phyloP scores from a whole-genome alignment of 305 asterid species.

The Nicotiana rustica region DNA sequence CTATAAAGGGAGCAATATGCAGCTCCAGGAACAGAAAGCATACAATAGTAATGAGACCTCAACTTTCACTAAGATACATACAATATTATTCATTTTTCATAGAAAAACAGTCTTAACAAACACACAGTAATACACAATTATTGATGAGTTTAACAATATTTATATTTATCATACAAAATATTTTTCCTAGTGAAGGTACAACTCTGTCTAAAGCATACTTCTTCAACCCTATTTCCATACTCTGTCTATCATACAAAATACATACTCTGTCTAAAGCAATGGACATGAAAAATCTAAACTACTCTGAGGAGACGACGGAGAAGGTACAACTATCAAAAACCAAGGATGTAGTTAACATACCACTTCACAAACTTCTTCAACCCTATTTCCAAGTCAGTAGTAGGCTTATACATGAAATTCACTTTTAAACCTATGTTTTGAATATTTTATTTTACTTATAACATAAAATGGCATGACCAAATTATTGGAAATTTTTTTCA shows the following conservation, averaged over 20 bases:
- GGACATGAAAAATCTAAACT: not conserved
- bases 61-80: not conserved
- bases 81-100: not conserved
- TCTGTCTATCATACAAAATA: not conserved
- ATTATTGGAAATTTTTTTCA: too few relatives aligned
- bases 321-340: not conserved
- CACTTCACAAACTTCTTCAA: slow-evolving; percentile 79
- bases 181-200: not conserved
- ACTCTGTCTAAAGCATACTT: too few relatives aligned
- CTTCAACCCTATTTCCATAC: too few relatives aligned
- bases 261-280: slow-evolving; percentile 3
- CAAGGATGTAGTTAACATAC: slow-evolving; percentile 49
- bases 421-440: too few relatives aligned
- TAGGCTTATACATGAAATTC: slow-evolving; percentile 54
- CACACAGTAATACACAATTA: not conserved
- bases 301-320: not conserved
- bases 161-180: not conserved
- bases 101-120: not conserved
- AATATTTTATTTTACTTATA: too few relatives aligned
- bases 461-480: too few relatives aligned
- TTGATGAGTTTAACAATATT: not conserved
- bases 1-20: not conserved
- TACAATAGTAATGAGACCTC: not conserved
- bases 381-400: slow-evolving; percentile 68
- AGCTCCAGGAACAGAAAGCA: not conserved